These are phyloP conservation scores for Chalaropsis thielavioides DNA, from an alignment of 2,329 filamentous ascomycete genomes.

Conservation along the genomic window DNA sequence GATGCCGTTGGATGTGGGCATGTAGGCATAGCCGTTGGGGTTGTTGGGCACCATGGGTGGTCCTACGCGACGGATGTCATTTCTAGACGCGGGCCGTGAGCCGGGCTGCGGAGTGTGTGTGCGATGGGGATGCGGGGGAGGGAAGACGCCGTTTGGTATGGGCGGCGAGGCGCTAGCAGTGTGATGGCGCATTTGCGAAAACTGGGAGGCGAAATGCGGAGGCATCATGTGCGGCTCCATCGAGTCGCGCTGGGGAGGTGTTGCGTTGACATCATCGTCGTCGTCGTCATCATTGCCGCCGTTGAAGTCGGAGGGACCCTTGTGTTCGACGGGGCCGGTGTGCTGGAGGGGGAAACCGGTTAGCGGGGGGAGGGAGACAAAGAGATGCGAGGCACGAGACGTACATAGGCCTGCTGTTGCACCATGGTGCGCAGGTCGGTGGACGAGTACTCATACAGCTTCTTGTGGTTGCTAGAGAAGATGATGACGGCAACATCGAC, in stretches of 20 bases:
- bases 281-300: slow-evolving; percentile 78
- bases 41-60: slow-evolving; percentile 20
- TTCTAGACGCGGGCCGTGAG: slow-evolving; percentile 22
- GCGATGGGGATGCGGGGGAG: slow-evolving; percentile 17
- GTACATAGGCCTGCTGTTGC: slow-evolving; percentile 75
- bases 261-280: slow-evolving; percentile 60
- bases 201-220: slow-evolving; percentile 57
- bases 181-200: slow-evolving; percentile 66
- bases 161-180: slow-evolving; percentile 82
- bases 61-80: slow-evolving; percentile 26
- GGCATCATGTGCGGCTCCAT: slow-evolving; percentile 49
- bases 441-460: slow-evolving; percentile 95
- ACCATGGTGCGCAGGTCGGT: slow-evolving; percentile 85
- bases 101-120: slow-evolving; percentile 21
- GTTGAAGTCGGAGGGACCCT: slow-evolving; percentile 83
- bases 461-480: slow-evolving; percentile 88
- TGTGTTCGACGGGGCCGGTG: slow-evolving; percentile 86
- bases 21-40: slow-evolving; percentile 20
- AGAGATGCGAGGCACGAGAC: slow-evolving; percentile 26
- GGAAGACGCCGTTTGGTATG: slow-evolving; percentile 57
- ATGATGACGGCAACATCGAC: slow-evolving; percentile 98
- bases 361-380: slow-evolving; percentile 13
- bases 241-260: slow-evolving; percentile 53
- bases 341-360: slow-evolving; percentile 42
- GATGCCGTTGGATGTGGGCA: slow-evolving; percentile 21